phyloP scores from a whole-genome alignment of 1,284 basidiomycete genomes.

The Peniophora sp. region DNA sequence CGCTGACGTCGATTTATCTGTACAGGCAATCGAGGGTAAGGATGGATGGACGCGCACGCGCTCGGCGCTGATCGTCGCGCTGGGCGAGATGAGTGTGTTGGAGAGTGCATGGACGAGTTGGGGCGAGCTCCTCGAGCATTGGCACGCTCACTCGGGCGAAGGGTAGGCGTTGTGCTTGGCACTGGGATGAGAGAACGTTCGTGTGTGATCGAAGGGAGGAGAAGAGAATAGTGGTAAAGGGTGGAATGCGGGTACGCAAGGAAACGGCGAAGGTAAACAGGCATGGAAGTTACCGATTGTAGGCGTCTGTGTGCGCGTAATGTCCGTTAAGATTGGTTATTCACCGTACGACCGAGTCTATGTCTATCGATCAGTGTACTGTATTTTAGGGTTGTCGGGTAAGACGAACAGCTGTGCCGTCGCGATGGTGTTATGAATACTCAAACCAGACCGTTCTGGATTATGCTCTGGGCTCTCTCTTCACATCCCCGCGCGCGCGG shows the following conservation, averaged over 20 bases:
- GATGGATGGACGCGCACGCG: conserved; percentile 19
- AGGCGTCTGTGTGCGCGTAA: no score
- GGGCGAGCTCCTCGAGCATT: conserved; percentile 19
- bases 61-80: conserved; percentile 27
- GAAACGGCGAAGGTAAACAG: background rate
- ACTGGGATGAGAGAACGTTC: background rate
- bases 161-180: background rate
- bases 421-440: no score
- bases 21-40: background rate
- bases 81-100: conserved; percentile 34
- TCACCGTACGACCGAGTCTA: no score
- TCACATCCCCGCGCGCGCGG: no score
- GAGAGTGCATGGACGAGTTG: conserved; percentile 34
- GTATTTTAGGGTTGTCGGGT: no score
- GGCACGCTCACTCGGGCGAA: background rate
- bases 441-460: no score
- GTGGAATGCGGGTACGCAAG: conserved; percentile 4
- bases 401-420: no score
- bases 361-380: no score
- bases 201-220: background rate
- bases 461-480: no score
- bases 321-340: no score
- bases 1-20: background rate
- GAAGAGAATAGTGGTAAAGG: conserved; percentile 2
- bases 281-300: no score